Evolutionary conservation across 495 filamentous ascomycete species (phyloP), one percentile per base, ranked within the genome.

Genomic region (Aspergillus hancockii): DNA sequence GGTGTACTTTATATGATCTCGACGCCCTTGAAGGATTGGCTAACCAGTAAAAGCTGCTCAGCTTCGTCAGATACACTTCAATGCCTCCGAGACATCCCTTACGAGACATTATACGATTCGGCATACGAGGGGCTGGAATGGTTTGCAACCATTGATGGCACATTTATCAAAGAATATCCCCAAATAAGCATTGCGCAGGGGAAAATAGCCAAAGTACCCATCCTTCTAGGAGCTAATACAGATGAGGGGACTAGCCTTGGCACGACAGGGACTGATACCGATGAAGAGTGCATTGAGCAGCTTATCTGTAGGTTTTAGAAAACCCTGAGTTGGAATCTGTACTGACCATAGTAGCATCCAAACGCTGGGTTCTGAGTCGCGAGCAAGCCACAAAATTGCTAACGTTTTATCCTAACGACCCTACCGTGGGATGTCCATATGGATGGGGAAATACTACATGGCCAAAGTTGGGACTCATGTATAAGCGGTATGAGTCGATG

Each of bases 51-150:
- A 21, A 88, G 87, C 28, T 92, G 89, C 72, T 69, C 79, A 18
- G 58, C 64, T 6, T 69, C 83, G 5, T 55, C 71, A 6, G 79
- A 89, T 62, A 86, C 84, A 8, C 80, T 90, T 7, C 74, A 75
- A 51, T 91, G 88, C 70, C 82, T 90, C 19, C 84, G 87, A 23
- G 68, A 68, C 1, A 67, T 82, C 0, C 78, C 81, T 46, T 90
- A 88, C 68, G 67, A 71, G 1, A 80, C 74, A 1, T 82, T 84
- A 64, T 80, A 89, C 49, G 69, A 74, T n/a, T 80, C 81, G 0
- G 81, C 83, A 22, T 70, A 63, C 43, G 67, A 71, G 50, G 67
- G 67, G 2, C 62, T 74, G 4, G 73, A 75, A 49, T 75, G 73
- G 73, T 74, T 75, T 38, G 73, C 64, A 7, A 78, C 75, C 1